These are phyloP conservation scores for Pythium phragmiticola DNA, from an alignment of 352 stramenopile species.

Conservation along the genomic window DNA sequence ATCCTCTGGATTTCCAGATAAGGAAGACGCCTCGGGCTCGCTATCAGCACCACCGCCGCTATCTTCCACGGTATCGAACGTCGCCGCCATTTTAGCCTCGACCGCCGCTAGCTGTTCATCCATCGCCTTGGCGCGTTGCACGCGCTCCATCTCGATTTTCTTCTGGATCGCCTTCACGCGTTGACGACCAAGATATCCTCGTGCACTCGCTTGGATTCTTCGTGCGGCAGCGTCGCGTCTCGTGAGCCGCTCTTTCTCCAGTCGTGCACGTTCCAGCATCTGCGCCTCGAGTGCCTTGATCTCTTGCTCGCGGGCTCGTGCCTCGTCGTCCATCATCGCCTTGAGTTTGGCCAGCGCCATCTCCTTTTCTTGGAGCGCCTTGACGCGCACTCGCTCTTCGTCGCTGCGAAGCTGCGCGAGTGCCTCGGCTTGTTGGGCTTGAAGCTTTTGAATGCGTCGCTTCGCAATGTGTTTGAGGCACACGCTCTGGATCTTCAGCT, in stretches of 20 bases:
- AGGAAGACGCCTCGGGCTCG: neutral
- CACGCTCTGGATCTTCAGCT: constrained; percentile 60
- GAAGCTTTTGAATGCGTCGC: constrained; percentile 43
- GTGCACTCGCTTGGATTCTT: constrained; percentile 52
- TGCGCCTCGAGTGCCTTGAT: constrained; percentile 66
- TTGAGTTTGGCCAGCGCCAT: constrained; percentile 63
- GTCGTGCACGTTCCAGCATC: constrained; percentile 71
- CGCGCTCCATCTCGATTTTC: constrained; percentile 65
- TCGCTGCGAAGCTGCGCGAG: constrained; percentile 58
- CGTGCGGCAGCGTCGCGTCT: constrained; percentile 47
- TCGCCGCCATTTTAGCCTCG: constrained; percentile 55
- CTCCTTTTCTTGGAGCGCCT: constrained; percentile 66
- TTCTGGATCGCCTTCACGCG: constrained; percentile 52
- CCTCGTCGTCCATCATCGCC: constrained; percentile 71
- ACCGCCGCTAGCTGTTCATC: constrained; percentile 58
- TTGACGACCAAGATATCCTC: constrained; percentile 58
- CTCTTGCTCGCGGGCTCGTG: constrained; percentile 59
- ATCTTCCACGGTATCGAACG: constrained; percentile 23
- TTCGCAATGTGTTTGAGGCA: constrained; percentile 55
- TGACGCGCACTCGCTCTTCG: constrained; percentile 53
- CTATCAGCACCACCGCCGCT: constrained; percentile 9
- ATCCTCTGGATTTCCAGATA: constrained; percentile 40
- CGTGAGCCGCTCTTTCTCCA: constrained; percentile 61
- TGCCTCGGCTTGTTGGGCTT: constrained; percentile 43
- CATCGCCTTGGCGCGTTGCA: constrained; percentile 51